phyloP scores from a whole-genome alignment of 768 basidiomycete species.

The Mycena latifolia region DNA sequence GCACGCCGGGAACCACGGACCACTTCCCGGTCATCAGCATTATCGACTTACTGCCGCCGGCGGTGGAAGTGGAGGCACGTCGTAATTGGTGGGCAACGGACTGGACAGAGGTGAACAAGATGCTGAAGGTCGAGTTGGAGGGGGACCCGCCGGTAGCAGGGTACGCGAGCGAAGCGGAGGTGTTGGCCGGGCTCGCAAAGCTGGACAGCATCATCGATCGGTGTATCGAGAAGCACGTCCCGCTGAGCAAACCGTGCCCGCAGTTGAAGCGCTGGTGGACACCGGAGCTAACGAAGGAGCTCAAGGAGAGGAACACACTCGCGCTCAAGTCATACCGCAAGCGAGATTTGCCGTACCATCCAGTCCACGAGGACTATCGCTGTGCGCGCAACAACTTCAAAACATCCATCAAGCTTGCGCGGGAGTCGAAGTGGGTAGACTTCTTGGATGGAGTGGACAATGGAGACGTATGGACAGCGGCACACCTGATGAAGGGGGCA shows the following conservation, averaged over 20 bases:
- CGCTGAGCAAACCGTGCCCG: not conserved
- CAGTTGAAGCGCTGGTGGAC: not conserved
- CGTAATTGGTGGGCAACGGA: not conserved
- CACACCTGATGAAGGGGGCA: not conserved
- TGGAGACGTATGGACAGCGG: not conserved
- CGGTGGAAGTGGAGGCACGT: no score
- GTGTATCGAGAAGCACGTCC: not conserved
- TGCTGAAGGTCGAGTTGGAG: not conserved
- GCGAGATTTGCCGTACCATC: not conserved
- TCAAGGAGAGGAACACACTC: not conserved
- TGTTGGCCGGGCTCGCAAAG: not conserved
- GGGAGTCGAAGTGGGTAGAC: not conserved
- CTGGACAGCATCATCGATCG: not conserved
- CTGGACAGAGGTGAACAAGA: not conserved
- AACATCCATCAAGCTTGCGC: not conserved
- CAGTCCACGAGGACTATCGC: not conserved
- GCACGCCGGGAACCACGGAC: not conserved
- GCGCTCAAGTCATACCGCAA: not conserved
- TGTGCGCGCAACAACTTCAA: not conserved
- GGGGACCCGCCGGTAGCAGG: not conserved
- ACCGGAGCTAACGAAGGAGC: not conserved
- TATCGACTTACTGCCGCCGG: not conserved
- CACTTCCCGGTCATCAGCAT: conserved; percentile 1
- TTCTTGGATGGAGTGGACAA: not conserved
- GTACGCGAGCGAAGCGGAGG: not conserved